Evolutionary conservation across 2,329 filamentous ascomycete species (phyloP).

Genomic region (Elsinoe australis): DNA sequence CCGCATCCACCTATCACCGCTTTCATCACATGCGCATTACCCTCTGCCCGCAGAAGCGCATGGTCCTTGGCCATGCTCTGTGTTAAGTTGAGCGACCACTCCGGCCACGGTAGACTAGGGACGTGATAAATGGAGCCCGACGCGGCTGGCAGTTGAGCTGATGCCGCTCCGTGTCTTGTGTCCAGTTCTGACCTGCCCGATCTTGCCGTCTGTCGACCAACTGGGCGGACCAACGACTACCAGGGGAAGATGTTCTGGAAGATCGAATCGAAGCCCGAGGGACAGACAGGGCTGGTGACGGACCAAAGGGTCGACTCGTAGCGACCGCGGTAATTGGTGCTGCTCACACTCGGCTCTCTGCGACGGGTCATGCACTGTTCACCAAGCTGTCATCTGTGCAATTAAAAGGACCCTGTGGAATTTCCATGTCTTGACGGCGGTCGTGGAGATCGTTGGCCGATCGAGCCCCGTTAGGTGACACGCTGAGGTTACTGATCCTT

Average conservation of each 20-base stretch:
- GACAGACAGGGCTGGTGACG: conserved; percentile 11
- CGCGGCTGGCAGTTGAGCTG: neutral
- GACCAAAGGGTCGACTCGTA: conserved; percentile 13
- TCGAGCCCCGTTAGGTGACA: neutral
- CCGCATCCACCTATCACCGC: neutral
- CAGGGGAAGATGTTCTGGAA: conserved; percentile 12
- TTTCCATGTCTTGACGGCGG: neutral
- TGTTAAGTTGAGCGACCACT: too few relatives aligned
- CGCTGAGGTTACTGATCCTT: conserved; percentile 10
- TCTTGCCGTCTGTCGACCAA: neutral
- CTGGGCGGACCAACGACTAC: neutral
- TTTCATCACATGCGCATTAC: neutral
- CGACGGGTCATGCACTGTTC: conserved; percentile 10
- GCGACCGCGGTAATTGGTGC: neutral
- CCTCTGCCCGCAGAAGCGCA: too few relatives aligned
- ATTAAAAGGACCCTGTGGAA: conserved; percentile 14
- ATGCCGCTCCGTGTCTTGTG: neutral
- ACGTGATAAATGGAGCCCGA: neutral
- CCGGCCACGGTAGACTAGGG: neutral
- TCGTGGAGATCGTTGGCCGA: neutral
- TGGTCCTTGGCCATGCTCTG: too few relatives aligned
- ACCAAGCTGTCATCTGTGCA: conserved; percentile 8
- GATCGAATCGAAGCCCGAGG: conserved; percentile 14
- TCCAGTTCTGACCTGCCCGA: conserved; percentile 3
- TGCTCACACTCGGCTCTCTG: neutral